Evolutionary conservation across 2,329 filamentous ascomycete species (phyloP).

Genomic region (Fusarium buharicum): DNA sequence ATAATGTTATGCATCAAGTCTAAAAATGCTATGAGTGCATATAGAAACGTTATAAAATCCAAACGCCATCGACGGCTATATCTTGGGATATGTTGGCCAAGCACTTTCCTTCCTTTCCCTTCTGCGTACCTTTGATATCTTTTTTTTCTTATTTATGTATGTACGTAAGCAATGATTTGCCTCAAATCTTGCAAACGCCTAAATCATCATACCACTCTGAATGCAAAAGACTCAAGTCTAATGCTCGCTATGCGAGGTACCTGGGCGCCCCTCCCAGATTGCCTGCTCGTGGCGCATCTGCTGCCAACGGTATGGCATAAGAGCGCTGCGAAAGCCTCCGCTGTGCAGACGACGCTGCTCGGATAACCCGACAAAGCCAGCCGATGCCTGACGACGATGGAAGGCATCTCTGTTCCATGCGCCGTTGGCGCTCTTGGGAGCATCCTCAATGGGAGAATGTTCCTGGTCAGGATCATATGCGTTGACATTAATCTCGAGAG

Average conservation of each 20-base stretch:
- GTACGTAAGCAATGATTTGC: neutral
- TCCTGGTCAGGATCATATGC: constrained; percentile 32
- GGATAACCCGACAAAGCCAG: constrained; percentile 42
- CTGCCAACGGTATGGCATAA: constrained; percentile 45
- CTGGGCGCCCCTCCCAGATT: constrained; percentile 38
- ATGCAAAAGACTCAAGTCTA: constrained; percentile 7
- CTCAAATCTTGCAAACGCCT: constrained; percentile 2
- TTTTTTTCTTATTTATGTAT: constrained; percentile 1
- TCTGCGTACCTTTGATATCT: constrained; percentile 2
- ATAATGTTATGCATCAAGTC: constrained; percentile 30
- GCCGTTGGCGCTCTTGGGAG: constrained; percentile 40
- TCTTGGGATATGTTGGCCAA: constrained; percentile 15
- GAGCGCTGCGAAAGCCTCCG: constrained; percentile 43
- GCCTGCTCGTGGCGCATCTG: constrained; percentile 36
- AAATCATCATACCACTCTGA: constrained; percentile 1
- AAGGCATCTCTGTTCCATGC: constrained; percentile 12
- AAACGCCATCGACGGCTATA: constrained; percentile 34
- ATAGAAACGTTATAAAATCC: constrained; percentile 21
- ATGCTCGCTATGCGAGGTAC: constrained; percentile 43
- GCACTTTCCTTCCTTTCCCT: constrained; percentile 15
- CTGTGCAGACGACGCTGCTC: constrained; percentile 42
- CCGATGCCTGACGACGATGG: constrained; percentile 42
- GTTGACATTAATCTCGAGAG: constrained; percentile 39
- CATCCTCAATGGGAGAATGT: constrained; percentile 32
- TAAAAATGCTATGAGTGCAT: constrained; percentile 27